Conservation (phyloP, 1,139 yeast species). For the Zygosaccharomyces sapae region DNA sequence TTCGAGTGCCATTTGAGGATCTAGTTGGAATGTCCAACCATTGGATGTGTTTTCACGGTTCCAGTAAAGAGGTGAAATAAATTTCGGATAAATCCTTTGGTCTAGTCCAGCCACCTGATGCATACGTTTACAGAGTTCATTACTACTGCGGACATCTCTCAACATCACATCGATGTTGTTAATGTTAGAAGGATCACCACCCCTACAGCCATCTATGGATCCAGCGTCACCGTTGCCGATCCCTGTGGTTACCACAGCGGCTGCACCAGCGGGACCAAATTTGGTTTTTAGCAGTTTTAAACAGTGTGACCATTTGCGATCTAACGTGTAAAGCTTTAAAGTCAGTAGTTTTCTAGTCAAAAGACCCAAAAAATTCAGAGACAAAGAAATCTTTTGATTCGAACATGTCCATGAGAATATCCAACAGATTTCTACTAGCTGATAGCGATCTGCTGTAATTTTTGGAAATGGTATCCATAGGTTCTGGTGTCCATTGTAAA, state of each 20-base stretch:
- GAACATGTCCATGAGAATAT: slow-evolving; percentile 57
- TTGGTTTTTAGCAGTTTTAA: slow-evolving; percentile 21
- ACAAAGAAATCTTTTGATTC: slow-evolving; percentile 72
- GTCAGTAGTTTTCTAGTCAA: slow-evolving; percentile 61
- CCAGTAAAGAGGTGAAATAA: slow-evolving; percentile 34
- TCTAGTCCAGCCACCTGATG: slow-evolving; percentile 20
- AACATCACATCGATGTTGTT: slow-evolving; percentile 80
- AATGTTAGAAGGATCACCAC: slow-evolving; percentile 42
- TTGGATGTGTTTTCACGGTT: slow-evolving; percentile 8
- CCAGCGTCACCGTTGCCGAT: slow-evolving; percentile 2
- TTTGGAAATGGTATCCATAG: slow-evolving; percentile 86
- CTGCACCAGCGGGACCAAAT: slow-evolving; percentile 10
- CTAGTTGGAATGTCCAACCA: slow-evolving; percentile 10
- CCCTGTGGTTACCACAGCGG: slow-evolving; percentile 1
- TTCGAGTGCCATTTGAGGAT: slow-evolving; percentile 21
- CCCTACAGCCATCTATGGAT: slow-evolving; percentile 4
- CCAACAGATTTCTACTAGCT: slow-evolving; percentile 73
- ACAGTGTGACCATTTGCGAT: slow-evolving; percentile 27
- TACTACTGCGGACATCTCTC: slow-evolving; percentile 59
- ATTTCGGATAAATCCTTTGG: slow-evolving; percentile 23
- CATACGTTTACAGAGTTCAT: slow-evolving; percentile 37
- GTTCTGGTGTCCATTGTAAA: slow-evolving; percentile 81
- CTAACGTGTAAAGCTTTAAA: slow-evolving; percentile 43
- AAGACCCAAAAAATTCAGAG: slow-evolving; percentile 60
- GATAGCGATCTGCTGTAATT: slow-evolving; percentile 48